phyloP scores from a whole-genome alignment of 208 protist species.

The Vickermania spadyakhi region DNA sequence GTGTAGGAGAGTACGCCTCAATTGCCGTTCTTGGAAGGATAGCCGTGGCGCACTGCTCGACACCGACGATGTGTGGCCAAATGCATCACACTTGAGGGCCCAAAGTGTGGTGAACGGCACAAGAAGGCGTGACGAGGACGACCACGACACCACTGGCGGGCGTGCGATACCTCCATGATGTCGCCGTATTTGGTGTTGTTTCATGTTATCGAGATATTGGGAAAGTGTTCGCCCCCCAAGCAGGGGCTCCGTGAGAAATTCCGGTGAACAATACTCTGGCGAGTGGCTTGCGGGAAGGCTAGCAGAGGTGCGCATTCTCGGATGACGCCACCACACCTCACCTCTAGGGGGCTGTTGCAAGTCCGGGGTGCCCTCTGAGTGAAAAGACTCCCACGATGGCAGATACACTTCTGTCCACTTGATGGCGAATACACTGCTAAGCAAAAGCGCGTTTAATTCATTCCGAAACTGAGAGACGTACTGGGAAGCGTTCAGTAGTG shows the following conservation, averaged over 20 bases:
- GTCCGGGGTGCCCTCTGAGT: too few species aligned
- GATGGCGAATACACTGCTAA: constrained; percentile 34
- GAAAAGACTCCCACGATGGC: too few species aligned
- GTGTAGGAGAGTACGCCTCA: constrained; percentile 39
- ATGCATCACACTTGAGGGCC: constrained; percentile 39
- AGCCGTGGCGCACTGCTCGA: neutral
- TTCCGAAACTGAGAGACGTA: too few species aligned
- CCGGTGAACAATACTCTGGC: constrained; percentile 7
- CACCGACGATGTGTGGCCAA: constrained; percentile 21
- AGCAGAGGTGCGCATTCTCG: neutral
- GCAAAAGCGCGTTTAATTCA: constrained; percentile 32
- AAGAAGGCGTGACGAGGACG: too few species aligned
- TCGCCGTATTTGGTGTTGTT: constrained; percentile 3
- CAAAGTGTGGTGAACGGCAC: constrained; percentile 56
- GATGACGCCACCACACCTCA: constrained; percentile 3
- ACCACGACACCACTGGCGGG: too few species aligned
- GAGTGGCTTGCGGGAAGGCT: neutral
- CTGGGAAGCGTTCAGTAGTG: too few species aligned
- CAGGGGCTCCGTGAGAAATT: constrained; percentile 52
- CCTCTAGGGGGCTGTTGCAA: neutral
- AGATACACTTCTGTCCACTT: constrained; percentile 7
- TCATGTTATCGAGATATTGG: constrained; percentile 31
- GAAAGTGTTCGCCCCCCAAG: constrained; percentile 32
- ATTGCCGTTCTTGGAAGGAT: constrained; percentile 43
- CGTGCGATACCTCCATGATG: too few species aligned